Conservation (phyloP, 768 basidiomycete genomes). For the Sporobolomyces pararoseus region DNA sequence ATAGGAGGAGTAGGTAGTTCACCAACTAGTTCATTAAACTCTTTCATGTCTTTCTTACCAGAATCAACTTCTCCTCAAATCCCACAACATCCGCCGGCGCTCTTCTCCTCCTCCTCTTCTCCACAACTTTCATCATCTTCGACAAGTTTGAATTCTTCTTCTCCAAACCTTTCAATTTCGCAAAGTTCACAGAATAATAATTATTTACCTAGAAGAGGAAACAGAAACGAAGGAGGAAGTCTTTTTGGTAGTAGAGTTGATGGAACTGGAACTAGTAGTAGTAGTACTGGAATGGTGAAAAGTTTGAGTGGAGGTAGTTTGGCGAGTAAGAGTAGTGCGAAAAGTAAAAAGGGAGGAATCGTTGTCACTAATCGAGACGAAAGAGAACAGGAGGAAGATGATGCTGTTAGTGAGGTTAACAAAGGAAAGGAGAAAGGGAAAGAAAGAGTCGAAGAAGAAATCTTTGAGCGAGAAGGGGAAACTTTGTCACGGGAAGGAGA, state of each 20-base stretch:
- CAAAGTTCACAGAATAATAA: neutral
- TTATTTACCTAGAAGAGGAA: neutral
- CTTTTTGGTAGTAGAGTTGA: neutral
- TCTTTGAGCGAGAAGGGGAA: no score
- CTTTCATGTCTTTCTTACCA: constrained; percentile 6
- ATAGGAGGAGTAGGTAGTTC: neutral
- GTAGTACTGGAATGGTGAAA: constrained; percentile 1
- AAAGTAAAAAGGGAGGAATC: neutral
- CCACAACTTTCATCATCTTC: neutral
- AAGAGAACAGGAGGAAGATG: neutral
- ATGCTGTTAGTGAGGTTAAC: neutral
- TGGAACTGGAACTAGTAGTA: no score
- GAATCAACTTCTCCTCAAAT: neutral
- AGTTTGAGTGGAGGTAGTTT: neutral
- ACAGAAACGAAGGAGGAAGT: neutral
- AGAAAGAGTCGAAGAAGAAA: no score
- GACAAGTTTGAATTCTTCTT: neutral
- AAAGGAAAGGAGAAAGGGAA: neutral
- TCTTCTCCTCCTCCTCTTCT: neutral
- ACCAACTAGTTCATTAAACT: neutral
- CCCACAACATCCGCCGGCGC: neutral
- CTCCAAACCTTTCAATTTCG: neutral
- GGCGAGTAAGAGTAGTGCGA: neutral
- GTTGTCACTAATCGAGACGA: no score
- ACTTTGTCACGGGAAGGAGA: no score